Evolutionary conservation across 306 rosid species (phyloP), one percentile per base, ranked within the genome.

Genomic region (Prinsepia uniflora): DNA sequence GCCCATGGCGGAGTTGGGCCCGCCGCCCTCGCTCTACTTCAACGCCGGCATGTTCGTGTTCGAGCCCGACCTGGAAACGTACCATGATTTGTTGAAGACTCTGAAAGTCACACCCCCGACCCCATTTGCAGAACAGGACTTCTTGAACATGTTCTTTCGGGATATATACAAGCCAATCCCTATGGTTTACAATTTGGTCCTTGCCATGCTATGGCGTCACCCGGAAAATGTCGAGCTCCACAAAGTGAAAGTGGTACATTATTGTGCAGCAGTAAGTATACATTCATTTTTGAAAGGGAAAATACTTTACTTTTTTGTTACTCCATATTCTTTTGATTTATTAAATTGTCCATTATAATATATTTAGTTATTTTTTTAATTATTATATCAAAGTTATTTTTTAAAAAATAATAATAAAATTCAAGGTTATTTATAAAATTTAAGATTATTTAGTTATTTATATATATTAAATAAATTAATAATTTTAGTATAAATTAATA

Each of bases 131-230:
- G 97, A 91, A 20, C 97, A 91, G 71, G 97, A 89, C 43, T 91
- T 85, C 63, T 73, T 91, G 81, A 91, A 91, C 75, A 76, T 82
- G 86, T 91, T 80, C 50, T 91, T 91, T 5, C 68, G 79, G 57
- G 71, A 83, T 44, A 50, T 85, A 6, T 91, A 87, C 72, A 82
- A 71, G 43, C 93, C 96, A 0, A 89, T 91, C 0, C 82, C 97
- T 10, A 7, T 56, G 43, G 66, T 50, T 3, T 91, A 86, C 60
- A 91, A 91, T 46, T 80, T 91, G 6, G 96, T 91, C 0, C 78
- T 86, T 1, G 92, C 97, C 0, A 85, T 91, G 97, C 45, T 91
- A 14, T 91, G 97, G 97, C 92, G 92, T 6, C 97, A 91, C 67
- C 96, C 96, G 0, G 88, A 87, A 42, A 89, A 87, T 12, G 90